These are phyloP conservation scores for Gossypium trilobum DNA, from an alignment of 441 rosid species.

Conservation along the genomic window DNA sequence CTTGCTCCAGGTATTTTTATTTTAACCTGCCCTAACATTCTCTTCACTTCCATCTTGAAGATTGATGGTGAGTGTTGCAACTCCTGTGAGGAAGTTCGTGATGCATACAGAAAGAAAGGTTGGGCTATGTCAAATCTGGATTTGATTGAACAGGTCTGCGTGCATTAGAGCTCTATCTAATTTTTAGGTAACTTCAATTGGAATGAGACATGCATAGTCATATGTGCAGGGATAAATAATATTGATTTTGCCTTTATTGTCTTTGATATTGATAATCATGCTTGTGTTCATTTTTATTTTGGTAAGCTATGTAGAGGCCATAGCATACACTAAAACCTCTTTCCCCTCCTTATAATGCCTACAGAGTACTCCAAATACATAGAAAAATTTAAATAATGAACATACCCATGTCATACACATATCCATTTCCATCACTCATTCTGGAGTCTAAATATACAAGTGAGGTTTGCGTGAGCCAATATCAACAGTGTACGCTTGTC, in stretches of 20 bases:
- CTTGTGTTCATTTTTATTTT: background rate
- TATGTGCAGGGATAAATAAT: background rate
- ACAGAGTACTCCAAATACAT: background rate
- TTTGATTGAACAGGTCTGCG: slow-evolving; percentile 72
- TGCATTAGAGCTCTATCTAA: slow-evolving; percentile 6
- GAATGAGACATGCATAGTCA: background rate
- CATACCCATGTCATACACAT: too few relatives aligned
- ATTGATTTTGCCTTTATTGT: background rate
- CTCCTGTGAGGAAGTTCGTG: slow-evolving; percentile 91
- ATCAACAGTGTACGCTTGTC: too few relatives aligned
- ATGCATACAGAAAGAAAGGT: slow-evolving; percentile 90
- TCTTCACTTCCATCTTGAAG: slow-evolving; percentile 26
- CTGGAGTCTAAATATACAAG: too few relatives aligned
- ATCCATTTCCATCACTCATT: too few relatives aligned
- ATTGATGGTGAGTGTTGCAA: slow-evolving; percentile 83
- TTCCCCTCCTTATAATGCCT: background rate
- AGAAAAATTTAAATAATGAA: too few relatives aligned
- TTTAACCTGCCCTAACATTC: background rate
- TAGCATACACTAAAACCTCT: background rate
- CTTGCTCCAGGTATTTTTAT: background rate
- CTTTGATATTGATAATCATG: background rate
- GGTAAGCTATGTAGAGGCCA: background rate
- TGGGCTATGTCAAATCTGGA: slow-evolving; percentile 85
- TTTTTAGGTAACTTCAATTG: background rate
- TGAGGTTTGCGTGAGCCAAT: too few relatives aligned